Evolutionary conservation across 2,329 filamentous ascomycete species (phyloP), one percentile per base, ranked within the genome.

Genomic region (Fusarium tjaetaba): DNA sequence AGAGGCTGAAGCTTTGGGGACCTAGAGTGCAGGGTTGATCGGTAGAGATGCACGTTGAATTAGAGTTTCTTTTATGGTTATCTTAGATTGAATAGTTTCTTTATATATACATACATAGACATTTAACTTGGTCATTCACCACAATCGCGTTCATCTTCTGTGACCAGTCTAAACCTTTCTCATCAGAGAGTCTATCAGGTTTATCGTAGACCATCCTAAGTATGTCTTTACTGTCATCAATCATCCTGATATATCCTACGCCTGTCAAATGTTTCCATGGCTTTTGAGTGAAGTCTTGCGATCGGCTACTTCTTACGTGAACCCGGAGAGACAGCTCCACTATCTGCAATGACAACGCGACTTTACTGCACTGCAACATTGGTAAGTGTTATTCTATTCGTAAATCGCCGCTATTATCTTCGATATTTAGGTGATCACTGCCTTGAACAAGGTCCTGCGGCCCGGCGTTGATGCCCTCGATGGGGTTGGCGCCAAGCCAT

Each of bases 1-100:
- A 73, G 14, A 56, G 71, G 11, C 18, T 36, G 28, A 36, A 46
- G 1, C 70, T 72, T 14, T 72, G 70, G 70, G 70, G 70, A 1
- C 70, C 70, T 2, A 62, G 51, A 9, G 61, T 16, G 4, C 56
- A 45, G 36, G 6, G 5, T 11, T 34, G 11, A 13, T 39, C 5
- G 3, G 6, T 6, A 20, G 18, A 10, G 4, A 16, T 15, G 24
- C 13, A 11, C 2, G 0, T 7, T 26, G 41, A 11, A 18, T 39
- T 43, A 59, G 38, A 59, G 26, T 49, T 28, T 39, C 20, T 15
- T 13, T 34, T 49, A 22, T 42, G 8, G 4, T 39, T 43, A 13
- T n/a, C 2, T 0, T 32, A 46, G 39, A 65, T 48, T 63, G 20
- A 34, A 41, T 0, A 28, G 13, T 34, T 13, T 24, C 7, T 53